Base-by-base conservation (phyloP, 805 yeast species). In the Nakazawaea molendinolei region DNA sequence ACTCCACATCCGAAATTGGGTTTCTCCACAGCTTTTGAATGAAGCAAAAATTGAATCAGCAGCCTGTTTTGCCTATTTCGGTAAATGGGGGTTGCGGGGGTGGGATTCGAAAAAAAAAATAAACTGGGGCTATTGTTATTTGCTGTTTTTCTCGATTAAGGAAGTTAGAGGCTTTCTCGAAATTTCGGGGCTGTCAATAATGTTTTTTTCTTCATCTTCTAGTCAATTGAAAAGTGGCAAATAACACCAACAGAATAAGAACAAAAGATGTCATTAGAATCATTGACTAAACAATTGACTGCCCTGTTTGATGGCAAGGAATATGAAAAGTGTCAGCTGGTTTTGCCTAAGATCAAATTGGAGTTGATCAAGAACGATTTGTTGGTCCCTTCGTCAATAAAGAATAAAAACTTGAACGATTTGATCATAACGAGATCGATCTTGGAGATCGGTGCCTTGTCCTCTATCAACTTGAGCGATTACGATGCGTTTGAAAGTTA, bases 391-490 rank as follows among this genome's bases (percentile, higher is more conserved):
- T 36, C 53, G 13, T 49, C 57, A 38, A 57, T 44, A 34, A 58
- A 48, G 56, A 60, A 49, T 9, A 43, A 50, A 14, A 69, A 69
- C 39, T 53, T 76, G 23, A 73, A 71, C 40, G 96, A 89, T 60
- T 69, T 87, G 39, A 67, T 71, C 42, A 84, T 86, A 26, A 77
- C 95, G 6, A 78, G 94, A 47, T 76, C 82, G 27, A 82, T 90
- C 28, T 64, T 92, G 34, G 97, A 92, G 56, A 74, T 87, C 41
- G 96, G 95, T 9, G 95, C 95, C 1, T 64, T 90, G 36, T 72
- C 84, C 13, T 72, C 89, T 33, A 76, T 92, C 43, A 79, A 80
- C 46, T 55, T 71, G 28, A 60, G 70, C 23, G 70, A 83, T 43
- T 74, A 80, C 49, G 69, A 60, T 15, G 69, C 71, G n/a, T 86